A percentile compares a stretch with the other conserved stretches of the same genome.
phyloP scores from a whole-genome alignment of 129 eudicot species.

The Lactuca sativa region DNA sequence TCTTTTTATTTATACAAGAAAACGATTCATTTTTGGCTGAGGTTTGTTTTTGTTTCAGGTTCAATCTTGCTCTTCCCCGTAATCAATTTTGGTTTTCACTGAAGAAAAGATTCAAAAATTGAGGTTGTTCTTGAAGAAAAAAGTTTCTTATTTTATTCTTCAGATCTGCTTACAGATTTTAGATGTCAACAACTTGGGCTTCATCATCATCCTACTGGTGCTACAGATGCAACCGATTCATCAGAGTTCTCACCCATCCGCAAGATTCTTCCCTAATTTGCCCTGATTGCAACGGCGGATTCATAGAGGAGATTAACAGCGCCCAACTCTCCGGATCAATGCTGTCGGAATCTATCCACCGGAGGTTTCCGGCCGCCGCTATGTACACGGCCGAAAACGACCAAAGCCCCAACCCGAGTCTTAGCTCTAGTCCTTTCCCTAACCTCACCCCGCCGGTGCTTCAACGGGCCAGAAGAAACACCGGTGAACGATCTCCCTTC shows the following conservation, averaged over 20 bases:
- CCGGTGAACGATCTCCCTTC: slow-evolving; percentile 76
- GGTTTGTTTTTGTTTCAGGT: slow-evolving; percentile 1
- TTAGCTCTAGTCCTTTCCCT: slow-evolving; percentile 27
- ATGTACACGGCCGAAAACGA: slow-evolving; percentile 19
- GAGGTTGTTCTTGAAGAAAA: neutral
- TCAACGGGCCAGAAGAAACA: slow-evolving; percentile 55
- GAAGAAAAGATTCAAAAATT: slow-evolving; percentile 1
- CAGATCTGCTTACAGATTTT: neutral
- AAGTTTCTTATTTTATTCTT: neutral
- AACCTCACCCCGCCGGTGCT: slow-evolving; percentile 39
- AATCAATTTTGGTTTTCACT: neutral
- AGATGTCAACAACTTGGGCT: slow-evolving; percentile 40
- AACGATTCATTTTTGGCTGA: neutral
- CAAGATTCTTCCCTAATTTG: slow-evolving; percentile 46
- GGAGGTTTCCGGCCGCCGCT: slow-evolving; percentile 28
- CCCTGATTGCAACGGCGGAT: slow-evolving; percentile 76
- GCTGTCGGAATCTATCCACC: slow-evolving; percentile 19
- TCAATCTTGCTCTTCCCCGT: slow-evolving; percentile 1
- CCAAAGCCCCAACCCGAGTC: slow-evolving; percentile 22
- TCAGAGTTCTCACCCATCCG: slow-evolving; percentile 31
- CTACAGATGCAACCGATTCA: slow-evolving; percentile 75
- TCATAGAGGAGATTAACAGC: slow-evolving; percentile 56
- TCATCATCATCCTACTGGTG: slow-evolving; percentile 68
- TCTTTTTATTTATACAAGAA: neutral
- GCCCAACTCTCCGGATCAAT: slow-evolving; percentile 22